Evolutionary conservation across 805 yeast genomes (phyloP), one percentile per base, ranked within the genome.

Genomic region (Kodamaea hsintzibuensis): DNA sequence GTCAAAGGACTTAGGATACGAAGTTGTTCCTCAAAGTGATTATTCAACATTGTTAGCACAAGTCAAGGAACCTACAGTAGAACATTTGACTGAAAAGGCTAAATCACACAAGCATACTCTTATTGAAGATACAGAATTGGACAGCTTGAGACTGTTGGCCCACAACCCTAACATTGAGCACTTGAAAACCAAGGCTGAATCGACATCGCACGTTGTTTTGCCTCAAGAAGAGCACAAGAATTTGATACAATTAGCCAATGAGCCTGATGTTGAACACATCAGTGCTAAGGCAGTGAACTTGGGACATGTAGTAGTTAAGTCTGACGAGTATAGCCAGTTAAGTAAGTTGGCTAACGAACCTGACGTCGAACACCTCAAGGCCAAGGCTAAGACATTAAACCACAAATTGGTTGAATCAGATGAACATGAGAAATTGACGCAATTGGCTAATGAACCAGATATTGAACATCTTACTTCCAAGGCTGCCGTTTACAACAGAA

Each of bases 141-240:
- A 56, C n/a, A 44, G 39, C 27, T 54, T 66, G 46, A 48, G 45
- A 2, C 54, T 51, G 42, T 30, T 38, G 10, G 63, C 61, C 7
- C 22, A 56, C 33, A 43, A 33, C 5, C 60, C 77, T 9, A 59
- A 56, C n/a, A 42, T 61, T 8, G 67, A 60, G 1, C 68, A 68
- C 14, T 25, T 64, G 13, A 52, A 22, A 7, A 49, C 48, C n/a
- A 55, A 56, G 37, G 67, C 67, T 1, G 49, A 40, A 27, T 10
- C 17, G 2, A 42, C 54, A 2, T 66, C 64, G 4, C 59, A 60
- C 40, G 48, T 40, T 1, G 57, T 67, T 10, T 39, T 69, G 2
- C 47, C 65, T 2, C 30, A 49, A 1, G 47, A 55, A 2, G 68
- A 66, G 1, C 57, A 51, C 30, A 46, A 52, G 1, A 16, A 45